phyloP scores from a whole-genome alignment of 163 green algal species.

The Chloroidium sp. region DNA sequence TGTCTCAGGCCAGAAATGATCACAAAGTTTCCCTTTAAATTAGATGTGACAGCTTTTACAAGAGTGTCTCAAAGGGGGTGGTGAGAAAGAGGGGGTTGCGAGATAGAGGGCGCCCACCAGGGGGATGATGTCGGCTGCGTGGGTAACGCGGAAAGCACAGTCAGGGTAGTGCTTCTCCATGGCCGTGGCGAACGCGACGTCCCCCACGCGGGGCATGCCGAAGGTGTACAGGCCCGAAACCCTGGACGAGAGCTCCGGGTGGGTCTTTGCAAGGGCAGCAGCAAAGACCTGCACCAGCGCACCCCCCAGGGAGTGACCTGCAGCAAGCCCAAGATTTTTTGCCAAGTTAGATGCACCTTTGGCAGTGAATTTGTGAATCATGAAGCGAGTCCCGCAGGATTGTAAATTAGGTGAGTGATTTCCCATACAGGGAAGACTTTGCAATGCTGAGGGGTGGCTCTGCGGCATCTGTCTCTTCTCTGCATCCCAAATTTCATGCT shows the following conservation, averaged over 20 bases:
- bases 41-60: no score
- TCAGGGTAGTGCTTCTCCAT: neutral
- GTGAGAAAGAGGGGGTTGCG: no score
- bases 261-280: neutral
- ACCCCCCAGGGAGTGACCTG: constrained; percentile 23
- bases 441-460: no score
- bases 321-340: neutral
- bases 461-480: neutral
- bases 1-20: no score
- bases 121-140: constrained; percentile 15
- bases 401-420: neutral
- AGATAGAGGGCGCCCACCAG: no score
- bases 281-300: constrained; percentile 21
- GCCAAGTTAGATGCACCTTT: no score
- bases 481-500: neutral
- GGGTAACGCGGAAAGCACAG: constrained; percentile 5
- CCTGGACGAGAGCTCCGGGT: constrained; percentile 7
- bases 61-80: no score
- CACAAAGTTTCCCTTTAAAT: no score
- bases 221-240: constrained; percentile 16
- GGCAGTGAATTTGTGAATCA: no score
- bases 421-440: neutral
- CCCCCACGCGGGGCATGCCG: constrained; percentile 11
- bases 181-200: constrained; percentile 8
- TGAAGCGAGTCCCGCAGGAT: no score